These are phyloP conservation scores for Auriscalpium vulgare DNA, from an alignment of 768 basidiomycete species.

Conservation along the genomic window DNA sequence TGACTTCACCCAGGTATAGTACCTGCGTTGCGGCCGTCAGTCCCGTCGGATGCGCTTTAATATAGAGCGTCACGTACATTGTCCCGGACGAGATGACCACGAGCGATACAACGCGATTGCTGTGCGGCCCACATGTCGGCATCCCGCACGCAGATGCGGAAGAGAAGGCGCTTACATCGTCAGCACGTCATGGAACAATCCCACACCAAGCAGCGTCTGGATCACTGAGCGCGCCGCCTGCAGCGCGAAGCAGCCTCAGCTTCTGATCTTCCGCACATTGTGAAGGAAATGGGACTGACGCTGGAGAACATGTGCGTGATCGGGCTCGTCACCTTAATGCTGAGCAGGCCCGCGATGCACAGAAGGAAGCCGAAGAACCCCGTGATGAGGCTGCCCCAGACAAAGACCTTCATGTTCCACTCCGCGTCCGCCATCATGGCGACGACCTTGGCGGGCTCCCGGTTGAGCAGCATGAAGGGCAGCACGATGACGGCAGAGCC, in stretches of 20 bases:
- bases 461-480: slow-evolving; percentile 51
- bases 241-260: not conserved
- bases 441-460: slow-evolving; percentile 39
- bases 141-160: not conserved
- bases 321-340: slow-evolving; percentile 77
- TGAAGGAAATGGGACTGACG: slow-evolving; percentile 32
- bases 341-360: slow-evolving; percentile 69
- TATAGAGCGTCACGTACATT: slow-evolving; percentile 35
- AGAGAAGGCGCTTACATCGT: slow-evolving; percentile 44
- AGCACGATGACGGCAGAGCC: slow-evolving; percentile 59
- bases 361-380: slow-evolving; percentile 79
- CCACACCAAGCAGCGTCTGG: slow-evolving; percentile 74
- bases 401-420: slow-evolving; percentile 48
- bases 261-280: not conserved
- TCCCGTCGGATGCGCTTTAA: not conserved
- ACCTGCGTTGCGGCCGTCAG: slow-evolving; percentile 26
- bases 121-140: not conserved
- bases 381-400: slow-evolving; percentile 60
- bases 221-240: slow-evolving; percentile 78
- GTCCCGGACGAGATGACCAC: slow-evolving; percentile 61
- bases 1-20: slow-evolving; percentile 51
- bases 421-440: slow-evolving; percentile 28
- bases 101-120: slow-evolving; percentile 25
- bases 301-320: slow-evolving; percentile 83
- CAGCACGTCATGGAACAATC: slow-evolving; percentile 67